These are phyloP conservation scores for Backusella liffmaniae DNA, from an alignment of 192 early-diverging fungal species.

Conservation along the genomic window DNA sequence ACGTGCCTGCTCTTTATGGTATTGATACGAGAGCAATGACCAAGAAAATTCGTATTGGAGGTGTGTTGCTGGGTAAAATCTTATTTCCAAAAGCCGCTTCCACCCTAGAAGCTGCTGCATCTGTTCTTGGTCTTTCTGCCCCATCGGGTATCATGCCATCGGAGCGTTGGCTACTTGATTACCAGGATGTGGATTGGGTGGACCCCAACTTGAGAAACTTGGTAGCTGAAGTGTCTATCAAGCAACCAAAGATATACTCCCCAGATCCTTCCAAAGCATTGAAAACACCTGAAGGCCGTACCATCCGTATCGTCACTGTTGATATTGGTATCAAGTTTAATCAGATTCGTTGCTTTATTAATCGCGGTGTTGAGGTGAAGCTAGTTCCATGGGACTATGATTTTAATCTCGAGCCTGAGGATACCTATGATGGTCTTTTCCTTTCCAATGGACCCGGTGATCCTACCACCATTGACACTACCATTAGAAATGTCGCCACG, in stretches of 20 bases:
- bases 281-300: constrained; percentile 60
- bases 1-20: constrained; percentile 90
- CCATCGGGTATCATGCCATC: constrained; percentile 6
- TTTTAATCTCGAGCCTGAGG: constrained; percentile 63
- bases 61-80: constrained; percentile 89
- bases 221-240: constrained; percentile 94
- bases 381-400: constrained; percentile 98
- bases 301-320: constrained; percentile 85
- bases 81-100: constrained; percentile 74
- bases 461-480: constrained; percentile 77
- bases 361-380: constrained; percentile 90
- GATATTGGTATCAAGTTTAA: constrained; percentile 99
- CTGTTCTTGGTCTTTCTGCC: constrained; percentile 36
- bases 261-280: constrained; percentile 60
- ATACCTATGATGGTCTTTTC: constrained; percentile 87
- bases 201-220: constrained; percentile 94
- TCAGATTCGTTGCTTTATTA: constrained; percentile 97
- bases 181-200: constrained; percentile 84
- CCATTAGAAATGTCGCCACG: constrained; percentile 72
- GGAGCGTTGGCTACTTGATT: constrained; percentile 58
- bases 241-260: constrained; percentile 70
- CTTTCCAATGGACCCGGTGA: constrained; percentile 97
- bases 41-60: constrained; percentile 92
- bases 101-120: constrained; percentile 28
- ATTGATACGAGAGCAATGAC: constrained; percentile 97